Evolutionary conservation across 768 basidiomycete species (phyloP), one percentile per base, ranked within the genome.

Genomic region (Termitomyces sp.): DNA sequence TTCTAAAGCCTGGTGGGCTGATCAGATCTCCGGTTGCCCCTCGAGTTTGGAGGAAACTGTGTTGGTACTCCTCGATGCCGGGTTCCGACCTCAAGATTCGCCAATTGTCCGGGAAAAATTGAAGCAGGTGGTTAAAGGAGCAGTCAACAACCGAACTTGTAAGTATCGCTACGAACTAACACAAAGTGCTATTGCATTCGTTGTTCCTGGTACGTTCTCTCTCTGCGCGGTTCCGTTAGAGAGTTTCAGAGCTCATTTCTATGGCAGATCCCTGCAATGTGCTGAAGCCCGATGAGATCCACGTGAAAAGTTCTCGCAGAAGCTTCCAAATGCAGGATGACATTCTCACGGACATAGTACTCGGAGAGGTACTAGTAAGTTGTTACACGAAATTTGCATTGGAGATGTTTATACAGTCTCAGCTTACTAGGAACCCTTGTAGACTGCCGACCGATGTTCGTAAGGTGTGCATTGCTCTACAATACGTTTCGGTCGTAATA

Each of bases 1-100:
- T 2, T 86, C 85, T n/a, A 70, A 72, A 19, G 83, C 86, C 1
- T 87, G 86, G 85, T 87, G 85, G 84, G 73, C 71, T n/a, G 86
- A 89, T 57, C 75, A 81, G 23, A 70, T 82, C 31, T 84, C 84
- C 49, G 86, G 80, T 3, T 76, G 75, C 42, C 87, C 87, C 0
- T 85, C 85, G 1, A 69, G 74, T 21, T 70, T 88, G 3, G 85
- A 83, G 60, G 87, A 89, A 64, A 87, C 84, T 0, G 70, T 77
- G 26, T 72, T 88, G 74, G 69, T 68, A 5, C 69, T 87, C 19
- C 66, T 88, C 1, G 84, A 82, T 64, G 65, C 82, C 11, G 85
- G 85, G 0, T 87, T 89, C 61, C 71, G 64, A 5, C 86, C 86
- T 0, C 56, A 71, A 41, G 67, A 62, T 3, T 81, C 75, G 48